Conservation (phyloP, 805 yeast species). For the Torulaspora delbrueckii region DNA sequence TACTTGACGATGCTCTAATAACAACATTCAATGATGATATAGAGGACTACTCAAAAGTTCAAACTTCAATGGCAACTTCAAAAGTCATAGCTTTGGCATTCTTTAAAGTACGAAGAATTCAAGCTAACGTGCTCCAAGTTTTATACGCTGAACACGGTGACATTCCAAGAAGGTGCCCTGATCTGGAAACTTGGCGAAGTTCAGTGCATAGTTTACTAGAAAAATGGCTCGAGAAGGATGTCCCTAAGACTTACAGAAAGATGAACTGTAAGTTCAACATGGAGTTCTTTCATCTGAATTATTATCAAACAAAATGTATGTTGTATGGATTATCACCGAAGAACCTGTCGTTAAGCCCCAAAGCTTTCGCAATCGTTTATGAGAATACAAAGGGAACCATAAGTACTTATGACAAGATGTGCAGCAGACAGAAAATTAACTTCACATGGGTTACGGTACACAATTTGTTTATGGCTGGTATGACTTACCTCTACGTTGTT, state of each 20-base stretch:
- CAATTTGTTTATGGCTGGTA: constrained; percentile 83
- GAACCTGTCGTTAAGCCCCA: constrained; percentile 47
- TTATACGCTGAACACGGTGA: constrained; percentile 64
- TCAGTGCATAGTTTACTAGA: constrained; percentile 50
- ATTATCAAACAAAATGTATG: constrained; percentile 66
- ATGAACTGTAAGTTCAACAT: constrained; percentile 73
- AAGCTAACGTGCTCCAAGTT: constrained; percentile 68
- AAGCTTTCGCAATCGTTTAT: constrained; percentile 53
- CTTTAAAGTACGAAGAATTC: constrained; percentile 66
- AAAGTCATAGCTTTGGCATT: constrained; percentile 63
- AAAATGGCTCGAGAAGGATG: constrained; percentile 51
- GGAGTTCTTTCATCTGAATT: constrained; percentile 68
- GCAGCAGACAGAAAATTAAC: constrained; percentile 55
- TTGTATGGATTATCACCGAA: constrained; percentile 77
- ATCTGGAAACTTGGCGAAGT: constrained; percentile 58
- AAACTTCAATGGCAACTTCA: constrained; percentile 51
- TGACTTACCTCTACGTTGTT: constrained; percentile 71
- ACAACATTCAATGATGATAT: constrained; percentile 34
- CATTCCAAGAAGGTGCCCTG: constrained; percentile 56
- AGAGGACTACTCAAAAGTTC: constrained; percentile 38
- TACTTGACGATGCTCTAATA: constrained; percentile 67
- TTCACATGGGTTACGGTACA: constrained; percentile 94
- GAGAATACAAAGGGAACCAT: constrained; percentile 66
- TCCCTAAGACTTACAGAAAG: constrained; percentile 51
- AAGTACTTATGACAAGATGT: constrained; percentile 54